Percentiles rank a stretch among this genome's conserved stretches.
phyloP scores from a whole-genome alignment of 331 rosid genomes.

The Pyrus hybrid region DNA sequence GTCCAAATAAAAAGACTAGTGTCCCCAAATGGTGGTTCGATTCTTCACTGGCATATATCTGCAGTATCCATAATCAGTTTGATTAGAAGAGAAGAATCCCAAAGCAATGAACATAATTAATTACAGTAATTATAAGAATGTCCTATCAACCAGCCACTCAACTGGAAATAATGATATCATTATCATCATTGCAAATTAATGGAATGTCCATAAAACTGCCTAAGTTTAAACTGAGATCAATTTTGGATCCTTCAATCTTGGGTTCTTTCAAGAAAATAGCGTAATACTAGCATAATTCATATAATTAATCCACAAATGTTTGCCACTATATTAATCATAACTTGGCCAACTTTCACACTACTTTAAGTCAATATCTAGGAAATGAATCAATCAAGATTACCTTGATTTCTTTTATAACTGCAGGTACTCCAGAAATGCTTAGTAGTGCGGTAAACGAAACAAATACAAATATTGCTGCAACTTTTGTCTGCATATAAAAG shows the following conservation, averaged over 20 bases:
- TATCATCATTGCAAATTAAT: background rate
- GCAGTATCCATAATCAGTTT: slow-evolving; percentile 21
- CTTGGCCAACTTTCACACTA: slow-evolving; percentile 1
- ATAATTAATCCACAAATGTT: background rate
- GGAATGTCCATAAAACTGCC: background rate
- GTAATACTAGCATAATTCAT: background rate
- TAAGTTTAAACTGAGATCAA: background rate
- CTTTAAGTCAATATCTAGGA: background rate
- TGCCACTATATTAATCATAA: background rate
- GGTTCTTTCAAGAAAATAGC: background rate
- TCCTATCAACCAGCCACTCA: background rate
- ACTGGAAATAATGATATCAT: background rate
- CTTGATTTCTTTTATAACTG: slow-evolving; percentile 77
- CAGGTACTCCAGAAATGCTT: slow-evolving; percentile 88
- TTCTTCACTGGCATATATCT: slow-evolving; percentile 82
- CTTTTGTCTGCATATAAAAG: slow-evolving; percentile 64
- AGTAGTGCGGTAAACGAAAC: slow-evolving; percentile 85
- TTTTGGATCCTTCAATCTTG: background rate
- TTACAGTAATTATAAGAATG: background rate
- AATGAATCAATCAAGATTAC: slow-evolving; percentile 22
- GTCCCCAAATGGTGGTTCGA: slow-evolving; percentile 82
- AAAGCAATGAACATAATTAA: background rate
- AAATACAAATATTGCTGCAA: slow-evolving; percentile 84
- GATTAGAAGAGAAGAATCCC: slow-evolving; percentile 5
- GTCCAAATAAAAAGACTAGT: slow-evolving; percentile 74